A percentile compares a stretch with the other conserved stretches of the same genome.
Conservation (phyloP, 352 stramenopile genomes). For the Blastocystis sp. region DNA sequence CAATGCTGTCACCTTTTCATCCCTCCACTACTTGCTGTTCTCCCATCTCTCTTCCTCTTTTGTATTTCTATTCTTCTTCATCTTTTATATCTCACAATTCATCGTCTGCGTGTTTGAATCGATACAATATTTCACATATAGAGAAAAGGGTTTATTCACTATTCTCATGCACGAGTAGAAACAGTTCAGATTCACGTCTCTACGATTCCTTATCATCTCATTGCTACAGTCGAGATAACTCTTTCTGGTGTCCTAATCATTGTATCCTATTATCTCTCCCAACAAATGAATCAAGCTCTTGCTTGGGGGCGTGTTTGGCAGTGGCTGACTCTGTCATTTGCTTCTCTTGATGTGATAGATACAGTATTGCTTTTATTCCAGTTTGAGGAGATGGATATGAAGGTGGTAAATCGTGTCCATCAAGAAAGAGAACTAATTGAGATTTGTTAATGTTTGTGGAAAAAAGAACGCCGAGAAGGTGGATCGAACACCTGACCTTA, state of each 20-base stretch:
- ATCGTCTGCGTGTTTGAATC: neutral
- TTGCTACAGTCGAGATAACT: neutral
- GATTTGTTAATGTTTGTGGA: neutral
- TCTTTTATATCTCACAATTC: neutral
- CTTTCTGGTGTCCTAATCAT: neutral
- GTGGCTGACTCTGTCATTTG: neutral
- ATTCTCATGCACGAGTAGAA: neutral
- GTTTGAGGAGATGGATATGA: too few species aligned
- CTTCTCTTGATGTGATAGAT: neutral
- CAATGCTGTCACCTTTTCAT: neutral
- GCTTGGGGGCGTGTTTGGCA: neutral
- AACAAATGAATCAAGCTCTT: neutral
- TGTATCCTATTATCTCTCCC: neutral
- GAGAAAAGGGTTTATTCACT: neutral
- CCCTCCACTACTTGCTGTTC: neutral
- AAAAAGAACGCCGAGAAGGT: conserved; percentile 62
- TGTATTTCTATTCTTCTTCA: neutral
- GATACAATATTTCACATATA: neutral
- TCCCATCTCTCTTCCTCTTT: neutral
- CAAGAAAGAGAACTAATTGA: neutral
- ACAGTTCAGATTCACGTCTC: neutral
- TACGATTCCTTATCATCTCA: neutral
- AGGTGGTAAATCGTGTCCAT: neutral
- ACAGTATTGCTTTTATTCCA: too few species aligned
- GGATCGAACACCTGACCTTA: conserved; percentile 63